These are phyloP conservation scores for Begonia loranthoides DNA, from an alignment of 306 rosid species.

Conservation along the genomic window DNA sequence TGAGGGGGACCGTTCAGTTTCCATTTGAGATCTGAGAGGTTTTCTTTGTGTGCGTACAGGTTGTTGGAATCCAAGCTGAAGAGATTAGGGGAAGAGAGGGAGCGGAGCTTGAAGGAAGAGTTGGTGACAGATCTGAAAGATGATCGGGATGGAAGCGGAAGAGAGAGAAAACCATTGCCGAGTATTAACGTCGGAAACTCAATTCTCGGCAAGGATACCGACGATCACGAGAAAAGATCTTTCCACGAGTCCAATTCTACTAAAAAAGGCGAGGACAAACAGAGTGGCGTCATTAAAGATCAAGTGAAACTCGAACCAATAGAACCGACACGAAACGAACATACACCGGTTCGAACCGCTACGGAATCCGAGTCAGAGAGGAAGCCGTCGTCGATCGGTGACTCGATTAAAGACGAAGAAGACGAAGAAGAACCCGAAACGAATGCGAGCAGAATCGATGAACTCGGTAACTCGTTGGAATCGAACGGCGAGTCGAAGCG, in stretches of 20 bases:
- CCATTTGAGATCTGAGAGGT: constrained; percentile 18
- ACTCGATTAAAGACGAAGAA: not conserved
- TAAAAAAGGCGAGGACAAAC: constrained; percentile 18
- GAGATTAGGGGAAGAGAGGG: constrained; percentile 35
- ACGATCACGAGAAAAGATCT: constrained; percentile 30
- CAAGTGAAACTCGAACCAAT: constrained; percentile 1
- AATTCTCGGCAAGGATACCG: constrained; percentile 15
- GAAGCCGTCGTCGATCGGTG: not conserved
- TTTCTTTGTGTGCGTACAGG: constrained; percentile 22
- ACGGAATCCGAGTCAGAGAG: constrained; percentile 9
- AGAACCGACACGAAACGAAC: not conserved
- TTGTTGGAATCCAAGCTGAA: constrained; percentile 45
- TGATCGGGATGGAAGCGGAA: not conserved
- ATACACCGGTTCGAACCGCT: constrained; percentile 10
- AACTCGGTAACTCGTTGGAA: constrained; percentile 16
- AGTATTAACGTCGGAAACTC: constrained; percentile 12
- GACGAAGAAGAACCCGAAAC: not conserved
- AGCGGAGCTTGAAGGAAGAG: constrained; percentile 11
- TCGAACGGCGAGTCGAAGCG: constrained; percentile 21
- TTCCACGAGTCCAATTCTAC: constrained; percentile 42
- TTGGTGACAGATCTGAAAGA: constrained; percentile 5
- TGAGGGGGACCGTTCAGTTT: constrained; percentile 5
- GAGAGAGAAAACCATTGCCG: constrained; percentile 3
- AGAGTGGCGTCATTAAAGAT: constrained; percentile 10
- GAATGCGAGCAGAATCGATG: constrained; percentile 2